Evolutionary conservation across 257 asterid genomes (phyloP), one percentile per base, ranked within the genome.

Genomic region (Thymus mandschuricus): DNA sequence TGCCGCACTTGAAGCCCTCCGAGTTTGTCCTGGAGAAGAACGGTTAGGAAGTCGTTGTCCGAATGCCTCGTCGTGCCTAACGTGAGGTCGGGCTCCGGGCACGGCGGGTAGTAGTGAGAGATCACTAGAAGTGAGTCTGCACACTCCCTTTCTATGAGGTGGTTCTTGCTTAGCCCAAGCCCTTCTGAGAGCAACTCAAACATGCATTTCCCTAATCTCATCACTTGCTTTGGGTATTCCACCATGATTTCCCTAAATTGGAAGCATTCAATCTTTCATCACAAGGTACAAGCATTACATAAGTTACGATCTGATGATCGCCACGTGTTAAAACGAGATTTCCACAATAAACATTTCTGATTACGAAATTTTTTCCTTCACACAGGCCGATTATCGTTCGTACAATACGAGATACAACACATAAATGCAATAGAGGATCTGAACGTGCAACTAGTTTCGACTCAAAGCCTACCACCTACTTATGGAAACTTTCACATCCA

Each of bases 11-110:
- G 92, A 15, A 84, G 86, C 8, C 89, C 86, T 56, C 89, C 85
- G 0, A 80, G 27, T 4, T 76, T 38, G 63, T 86, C 92, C 69
- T 82, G 92, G 5, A 80, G 77, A 5, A 86, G 81, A 11, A 82
- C 70, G 4, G 82, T 81, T 30, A 85, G 3, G 51, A 85, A 87
- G 44, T 74, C 70, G 45, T 66, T 60, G 79, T 87, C 88, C 0
- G 87, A 64, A 58, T 87, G 90, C 15, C 8, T 40, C 9, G 59
- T 64, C 0, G 69, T 21, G 13, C 81, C 87, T 1, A 83, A 12
- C n/a, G 90, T 80, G 51, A 71, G 57, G 2, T 83, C 82, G 0
- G 88, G 88, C 64, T 87, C 78, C 0, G 93, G 93, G 54, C 93
- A 87, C 10, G 83, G 27, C 0, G 90, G 87, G 44, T 83, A 83